These are phyloP conservation scores for Coemansia sp. DNA, from an alignment of 192 early-diverging fungal species.

Conservation along the genomic window DNA sequence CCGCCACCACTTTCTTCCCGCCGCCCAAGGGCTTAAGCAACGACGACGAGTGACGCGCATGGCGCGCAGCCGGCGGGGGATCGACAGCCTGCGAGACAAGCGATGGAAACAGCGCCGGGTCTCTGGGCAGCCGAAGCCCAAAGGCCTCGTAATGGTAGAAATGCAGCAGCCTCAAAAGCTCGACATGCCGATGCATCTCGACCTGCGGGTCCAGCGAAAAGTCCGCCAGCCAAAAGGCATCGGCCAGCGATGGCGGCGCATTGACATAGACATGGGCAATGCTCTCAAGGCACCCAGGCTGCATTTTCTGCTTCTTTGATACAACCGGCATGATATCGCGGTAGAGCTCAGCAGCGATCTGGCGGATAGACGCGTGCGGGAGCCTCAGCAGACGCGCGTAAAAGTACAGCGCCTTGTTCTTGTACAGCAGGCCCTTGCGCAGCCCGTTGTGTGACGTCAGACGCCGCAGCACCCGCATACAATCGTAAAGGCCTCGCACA, in stretches of 20 bases:
- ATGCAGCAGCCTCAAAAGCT: slow-evolving; percentile 45
- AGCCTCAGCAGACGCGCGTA: slow-evolving; percentile 22
- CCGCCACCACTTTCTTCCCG: not conserved
- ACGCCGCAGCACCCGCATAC: slow-evolving; percentile 38
- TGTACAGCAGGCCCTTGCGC: slow-evolving; percentile 51
- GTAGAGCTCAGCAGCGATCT: slow-evolving; percentile 39
- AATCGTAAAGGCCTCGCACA: slow-evolving; percentile 24
- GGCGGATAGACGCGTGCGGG: slow-evolving; percentile 15
- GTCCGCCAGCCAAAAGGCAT: slow-evolving; percentile 46
- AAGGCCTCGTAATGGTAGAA: slow-evolving; percentile 43
- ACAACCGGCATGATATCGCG: slow-evolving; percentile 52
- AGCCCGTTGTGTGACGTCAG: slow-evolving; percentile 50
- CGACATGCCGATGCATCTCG: slow-evolving; percentile 56
- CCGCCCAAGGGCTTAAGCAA: not conserved
- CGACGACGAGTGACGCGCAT: not conserved
- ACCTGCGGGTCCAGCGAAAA: slow-evolving; percentile 45
- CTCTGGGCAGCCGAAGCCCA: slow-evolving; percentile 25
- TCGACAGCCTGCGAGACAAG: slow-evolving; percentile 34
- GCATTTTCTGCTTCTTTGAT: slow-evolving; percentile 33
- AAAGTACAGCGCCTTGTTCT: slow-evolving; percentile 51
- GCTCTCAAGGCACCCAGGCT: slow-evolving; percentile 16
- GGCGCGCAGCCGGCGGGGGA: not conserved
- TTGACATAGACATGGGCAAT: slow-evolving; percentile 36
- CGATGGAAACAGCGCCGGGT: slow-evolving; percentile 50
- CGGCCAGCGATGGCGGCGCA: slow-evolving; percentile 23